Evolutionary conservation across 148 eudicot species (phyloP).

Genomic region (Cornus florida): DNA sequence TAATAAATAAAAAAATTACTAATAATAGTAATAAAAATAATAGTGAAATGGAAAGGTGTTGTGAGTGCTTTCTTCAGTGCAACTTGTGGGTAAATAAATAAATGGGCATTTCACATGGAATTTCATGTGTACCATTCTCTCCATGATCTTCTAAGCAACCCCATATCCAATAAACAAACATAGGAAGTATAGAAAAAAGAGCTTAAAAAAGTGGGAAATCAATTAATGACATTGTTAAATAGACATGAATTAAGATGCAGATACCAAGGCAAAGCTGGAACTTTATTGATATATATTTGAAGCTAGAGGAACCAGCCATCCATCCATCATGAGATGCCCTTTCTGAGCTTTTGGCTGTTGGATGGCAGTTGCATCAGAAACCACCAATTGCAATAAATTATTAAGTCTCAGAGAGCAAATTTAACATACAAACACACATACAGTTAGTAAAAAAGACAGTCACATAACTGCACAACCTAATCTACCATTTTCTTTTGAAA

Average conservation of each 20-base stretch:
- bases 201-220: not conserved
- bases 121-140: no score
- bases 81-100: not conserved
- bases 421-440: not conserved
- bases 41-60: no score
- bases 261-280: not conserved
- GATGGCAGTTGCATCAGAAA: constrained; percentile 6
- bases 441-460: no score
- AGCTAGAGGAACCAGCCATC: not conserved
- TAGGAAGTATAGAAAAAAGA: no score
- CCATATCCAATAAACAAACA: not conserved
- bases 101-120: not conserved
- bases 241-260: not conserved
- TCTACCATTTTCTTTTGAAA: no score
- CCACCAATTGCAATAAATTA: not conserved
- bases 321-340: not conserved
- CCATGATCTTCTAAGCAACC: not conserved
- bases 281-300: not conserved
- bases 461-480: no score
- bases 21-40: no score
- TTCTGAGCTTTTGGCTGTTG: constrained; percentile 1
- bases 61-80: not conserved
- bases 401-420: no score
- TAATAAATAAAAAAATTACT: no score
- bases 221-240: no score